Evolutionary conservation across 2,329 filamentous ascomycete species (phyloP).

Genomic region (Fusarium tjaetaba): DNA sequence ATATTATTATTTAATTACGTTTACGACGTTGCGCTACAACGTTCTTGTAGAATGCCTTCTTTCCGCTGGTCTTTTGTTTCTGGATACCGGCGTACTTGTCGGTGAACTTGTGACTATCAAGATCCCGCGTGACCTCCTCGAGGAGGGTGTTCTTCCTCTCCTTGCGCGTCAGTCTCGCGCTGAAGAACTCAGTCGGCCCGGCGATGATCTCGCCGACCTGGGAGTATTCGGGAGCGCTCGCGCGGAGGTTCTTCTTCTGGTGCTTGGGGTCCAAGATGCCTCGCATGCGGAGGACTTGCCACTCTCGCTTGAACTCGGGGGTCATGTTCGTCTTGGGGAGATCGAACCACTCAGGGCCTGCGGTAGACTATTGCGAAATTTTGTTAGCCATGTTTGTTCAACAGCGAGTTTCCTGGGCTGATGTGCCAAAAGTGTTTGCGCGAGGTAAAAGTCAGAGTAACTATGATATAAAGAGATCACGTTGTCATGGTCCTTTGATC

Average conservation of each 20-base stretch:
- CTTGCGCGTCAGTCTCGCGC: slow-evolving; percentile 81
- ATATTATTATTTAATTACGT: slow-evolving; percentile 33
- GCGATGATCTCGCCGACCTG: slow-evolving; percentile 90
- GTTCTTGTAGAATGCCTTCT: slow-evolving; percentile 88
- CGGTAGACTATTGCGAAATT: slow-evolving; percentile 59
- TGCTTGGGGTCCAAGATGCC: slow-evolving; percentile 89
- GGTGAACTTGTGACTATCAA: slow-evolving; percentile 76
- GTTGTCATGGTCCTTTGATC: slow-evolving; percentile 66
- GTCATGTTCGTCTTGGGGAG: slow-evolving; percentile 87
- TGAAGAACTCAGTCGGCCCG: slow-evolving; percentile 89
- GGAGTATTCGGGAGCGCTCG: slow-evolving; percentile 76
- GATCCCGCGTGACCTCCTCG: slow-evolving; percentile 74
- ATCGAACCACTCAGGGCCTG: slow-evolving; percentile 87
- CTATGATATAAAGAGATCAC: slow-evolving; percentile 70
- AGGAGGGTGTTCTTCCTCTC: slow-evolving; percentile 88
- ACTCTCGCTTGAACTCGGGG: slow-evolving; percentile 85
- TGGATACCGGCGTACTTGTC: slow-evolving; percentile 90
- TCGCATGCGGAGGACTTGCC: slow-evolving; percentile 90
- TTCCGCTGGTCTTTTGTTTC: slow-evolving; percentile 82
- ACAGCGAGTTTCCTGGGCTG: not conserved
- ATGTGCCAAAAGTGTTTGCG: slow-evolving; percentile 14
- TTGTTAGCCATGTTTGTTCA: slow-evolving; percentile 24
- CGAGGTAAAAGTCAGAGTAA: slow-evolving; percentile 71
- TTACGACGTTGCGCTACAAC: slow-evolving; percentile 62
- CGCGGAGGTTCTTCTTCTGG: slow-evolving; percentile 88